Evolutionary conservation across 305 asterid genomes (phyloP).

Genomic region (Solanum chacoense): DNA sequence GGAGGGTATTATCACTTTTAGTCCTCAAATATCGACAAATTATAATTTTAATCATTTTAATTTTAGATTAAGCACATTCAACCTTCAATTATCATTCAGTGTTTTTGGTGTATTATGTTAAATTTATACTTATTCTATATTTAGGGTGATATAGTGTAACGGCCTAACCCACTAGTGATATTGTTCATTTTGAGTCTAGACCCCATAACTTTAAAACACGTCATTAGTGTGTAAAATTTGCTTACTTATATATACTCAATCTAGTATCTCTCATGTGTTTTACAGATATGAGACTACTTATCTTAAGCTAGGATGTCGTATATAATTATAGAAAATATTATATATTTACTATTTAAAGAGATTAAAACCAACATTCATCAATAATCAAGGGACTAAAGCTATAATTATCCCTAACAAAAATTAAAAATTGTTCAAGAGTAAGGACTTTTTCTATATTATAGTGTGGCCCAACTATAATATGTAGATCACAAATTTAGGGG

Average conservation of each 20-base stretch:
- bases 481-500: neutral
- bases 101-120: neutral
- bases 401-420: neutral
- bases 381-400: neutral
- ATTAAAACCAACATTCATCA: neutral
- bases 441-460: neutral
- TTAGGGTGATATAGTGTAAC: neutral
- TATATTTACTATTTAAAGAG: neutral
- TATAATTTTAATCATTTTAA: neutral
- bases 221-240: too few species aligned
- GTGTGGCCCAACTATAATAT: neutral
- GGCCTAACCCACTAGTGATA: fast-evolving
- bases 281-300: too few species aligned
- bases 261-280: too few species aligned
- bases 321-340: neutral
- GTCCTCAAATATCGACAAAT: neutral
- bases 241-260: too few species aligned
- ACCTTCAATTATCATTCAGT: neutral
- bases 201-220: too few species aligned
- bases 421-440: neutral
- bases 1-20: neutral
- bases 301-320: too few species aligned
- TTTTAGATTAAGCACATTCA: neutral
- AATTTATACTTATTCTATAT: neutral
- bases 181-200: too few species aligned